phyloP scores from a whole-genome alignment of 495 filamentous ascomycete species.

The Penicillium psychrofluorescens region DNA sequence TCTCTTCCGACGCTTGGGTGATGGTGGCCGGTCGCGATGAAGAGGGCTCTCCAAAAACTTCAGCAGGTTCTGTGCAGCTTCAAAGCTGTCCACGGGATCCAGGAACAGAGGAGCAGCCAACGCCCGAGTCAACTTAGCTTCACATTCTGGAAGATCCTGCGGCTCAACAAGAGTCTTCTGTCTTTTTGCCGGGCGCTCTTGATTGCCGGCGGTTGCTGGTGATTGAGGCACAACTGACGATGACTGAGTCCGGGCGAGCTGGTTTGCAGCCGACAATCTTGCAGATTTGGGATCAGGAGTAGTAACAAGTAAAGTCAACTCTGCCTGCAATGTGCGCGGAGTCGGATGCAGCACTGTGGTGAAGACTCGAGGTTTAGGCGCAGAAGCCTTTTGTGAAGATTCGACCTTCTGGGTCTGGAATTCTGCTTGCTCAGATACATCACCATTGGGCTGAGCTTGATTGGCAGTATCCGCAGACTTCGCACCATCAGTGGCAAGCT shows the following conservation, averaged over 20 bases:
- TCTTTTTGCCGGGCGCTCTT: slow-evolving; percentile 56
- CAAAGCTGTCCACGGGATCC: slow-evolving; percentile 59
- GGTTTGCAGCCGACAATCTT: slow-evolving; percentile 34
- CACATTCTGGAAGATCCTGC: slow-evolving; percentile 61
- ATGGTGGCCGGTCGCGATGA: slow-evolving; percentile 65
- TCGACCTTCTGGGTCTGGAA: no score
- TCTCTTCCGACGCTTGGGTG: slow-evolving; percentile 83
- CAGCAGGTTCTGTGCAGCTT: slow-evolving; percentile 61
- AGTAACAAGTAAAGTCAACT: slow-evolving; percentile 66
- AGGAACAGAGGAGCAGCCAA: slow-evolving; percentile 71
- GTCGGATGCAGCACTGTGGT: slow-evolving; percentile 86
- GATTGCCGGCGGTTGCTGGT: slow-evolving; percentile 58
- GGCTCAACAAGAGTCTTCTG: slow-evolving; percentile 73
- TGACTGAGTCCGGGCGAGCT: slow-evolving; percentile 38
- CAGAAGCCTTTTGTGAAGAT: slow-evolving; percentile 30
- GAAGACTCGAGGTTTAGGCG: slow-evolving; percentile 54
- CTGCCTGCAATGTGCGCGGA: slow-evolving; percentile 59
- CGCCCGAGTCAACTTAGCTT: slow-evolving; percentile 60
- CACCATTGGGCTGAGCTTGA: slow-evolving; percentile 18
- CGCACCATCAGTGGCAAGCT: slow-evolving; percentile 29
- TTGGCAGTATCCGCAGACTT: slow-evolving; percentile 19
- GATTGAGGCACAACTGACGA: slow-evolving; percentile 50
- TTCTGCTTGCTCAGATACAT: slow-evolving; percentile 27
- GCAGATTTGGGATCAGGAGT: slow-evolving; percentile 54
- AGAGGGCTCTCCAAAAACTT: slow-evolving; percentile 65